Evolutionary conservation across 495 filamentous ascomycete species (phyloP), one percentile per base, ranked within the genome.

Genomic region (Astrothelium subdiscretum): DNA sequence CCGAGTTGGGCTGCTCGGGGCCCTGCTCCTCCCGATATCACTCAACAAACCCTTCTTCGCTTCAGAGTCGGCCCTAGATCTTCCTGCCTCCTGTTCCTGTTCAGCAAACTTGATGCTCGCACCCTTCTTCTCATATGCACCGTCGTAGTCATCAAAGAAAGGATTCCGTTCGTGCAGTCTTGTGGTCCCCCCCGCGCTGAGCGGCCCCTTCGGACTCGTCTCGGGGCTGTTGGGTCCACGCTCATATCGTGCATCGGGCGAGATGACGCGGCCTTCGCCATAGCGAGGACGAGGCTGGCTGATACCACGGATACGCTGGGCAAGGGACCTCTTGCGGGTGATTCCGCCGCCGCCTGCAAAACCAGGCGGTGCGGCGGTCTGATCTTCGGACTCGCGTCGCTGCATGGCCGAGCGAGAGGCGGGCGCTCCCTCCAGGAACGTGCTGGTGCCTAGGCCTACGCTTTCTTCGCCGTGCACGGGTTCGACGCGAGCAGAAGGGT

Each of bases 351-450:
- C 85, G 18, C 64, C 72, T 52, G 77, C 77, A 35, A 69, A 66
- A 32, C 35, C 57, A 65, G 43, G 43, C 54, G 22, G 18, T 44
- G 18, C 15, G 38, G 70, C 70, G 22, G 59, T 59, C n/a, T 83
- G 80, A 31, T 74, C 75, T 65, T 92, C 88, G 61, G 79, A 84
- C 61, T 90, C 83, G 61, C 84, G 85, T 38, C 85, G 86, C 68
- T 90, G 85, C 63, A 97, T 91, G 24, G 90, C 92, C 15, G 85
- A 78, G 61, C 85, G 85, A 24, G 91, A 87, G 15, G 95, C 95
- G 4, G 92, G 94, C 2, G 95, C 87, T 29, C 95, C 95, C 66
- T 99, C 95, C 26, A 99, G 74, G 78, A 97, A 97, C 1, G 95
- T 99, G 60, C 89, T 95, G 11, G 91, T 95, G 59, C 95, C 95